phyloP scores from a whole-genome alignment of 129 eudicot species.

The Saussurea involucrata region DNA sequence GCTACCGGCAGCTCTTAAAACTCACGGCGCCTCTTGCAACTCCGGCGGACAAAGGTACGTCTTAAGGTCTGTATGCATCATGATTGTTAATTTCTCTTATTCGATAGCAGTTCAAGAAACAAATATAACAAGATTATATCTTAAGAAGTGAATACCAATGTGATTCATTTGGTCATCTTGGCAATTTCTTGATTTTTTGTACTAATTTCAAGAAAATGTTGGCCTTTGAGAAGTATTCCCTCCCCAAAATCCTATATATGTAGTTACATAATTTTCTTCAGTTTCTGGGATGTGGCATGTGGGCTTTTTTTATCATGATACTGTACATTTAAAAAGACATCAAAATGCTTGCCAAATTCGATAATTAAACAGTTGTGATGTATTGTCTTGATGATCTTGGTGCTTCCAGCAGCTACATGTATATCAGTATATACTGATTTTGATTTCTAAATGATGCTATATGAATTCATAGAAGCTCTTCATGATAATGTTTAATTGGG shows the following conservation, averaged over 20 bases:
- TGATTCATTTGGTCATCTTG: not conserved
- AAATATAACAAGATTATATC: not conserved
- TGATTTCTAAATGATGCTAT: not conserved
- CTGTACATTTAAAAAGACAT: not conserved
- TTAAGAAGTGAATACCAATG: not conserved
- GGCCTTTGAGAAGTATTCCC: not conserved
- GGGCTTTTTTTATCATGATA: not conserved
- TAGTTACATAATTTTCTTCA: not conserved
- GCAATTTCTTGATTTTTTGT: not conserved
- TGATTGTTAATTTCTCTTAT: not conserved
- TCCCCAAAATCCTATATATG: not conserved
- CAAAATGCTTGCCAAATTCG: not conserved
- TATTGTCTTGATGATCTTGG: not conserved
- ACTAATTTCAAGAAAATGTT: not conserved
- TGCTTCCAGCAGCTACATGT: not conserved
- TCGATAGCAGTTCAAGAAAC: not conserved
- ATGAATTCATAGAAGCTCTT: not conserved
- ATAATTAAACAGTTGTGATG: not conserved
- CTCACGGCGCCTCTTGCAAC: not conserved
- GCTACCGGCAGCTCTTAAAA: constrained; percentile 5
- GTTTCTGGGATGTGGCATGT: not conserved
- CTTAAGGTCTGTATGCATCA: not conserved
- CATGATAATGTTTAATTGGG: not conserved
- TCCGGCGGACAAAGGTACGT: not conserved
- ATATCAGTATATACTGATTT: no score